Conservation (phyloP, 2,329 filamentous ascomycete species). For the Colletotrichum sp. region DNA sequence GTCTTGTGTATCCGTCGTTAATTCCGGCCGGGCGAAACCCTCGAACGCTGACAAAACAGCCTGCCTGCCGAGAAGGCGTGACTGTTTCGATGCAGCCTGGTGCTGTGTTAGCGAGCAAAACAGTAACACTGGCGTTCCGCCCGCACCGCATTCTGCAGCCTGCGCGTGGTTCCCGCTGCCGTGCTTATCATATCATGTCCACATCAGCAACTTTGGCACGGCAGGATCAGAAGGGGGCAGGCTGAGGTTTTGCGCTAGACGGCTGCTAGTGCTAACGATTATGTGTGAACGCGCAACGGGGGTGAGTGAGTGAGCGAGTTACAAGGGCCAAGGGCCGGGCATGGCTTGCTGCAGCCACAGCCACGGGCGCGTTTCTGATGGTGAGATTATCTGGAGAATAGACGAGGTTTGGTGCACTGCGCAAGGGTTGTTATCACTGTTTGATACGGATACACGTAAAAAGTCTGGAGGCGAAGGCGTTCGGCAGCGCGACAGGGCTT, state of each 20-base stretch:
- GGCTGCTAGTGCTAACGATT: not conserved
- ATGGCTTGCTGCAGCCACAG: conserved; percentile 7
- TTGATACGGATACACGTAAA: not conserved
- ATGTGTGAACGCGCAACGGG: not conserved
- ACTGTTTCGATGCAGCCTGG: not conserved
- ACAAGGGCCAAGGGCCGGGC: not conserved
- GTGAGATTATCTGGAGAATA: not conserved
- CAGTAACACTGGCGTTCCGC: not conserved
- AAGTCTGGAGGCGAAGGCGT: not conserved
- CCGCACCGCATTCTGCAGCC: not conserved
- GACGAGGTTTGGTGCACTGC: not conserved
- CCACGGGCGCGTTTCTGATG: not conserved
- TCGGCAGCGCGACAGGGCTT: not conserved
- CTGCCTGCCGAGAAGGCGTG: not conserved
- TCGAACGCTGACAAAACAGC: not conserved
- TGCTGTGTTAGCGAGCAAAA: not conserved
- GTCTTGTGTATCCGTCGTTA: not conserved
- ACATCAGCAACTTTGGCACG: not conserved
- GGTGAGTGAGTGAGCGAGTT: not conserved
- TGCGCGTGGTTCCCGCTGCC: not conserved
- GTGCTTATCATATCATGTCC: not conserved
- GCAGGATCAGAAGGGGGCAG: not conserved
- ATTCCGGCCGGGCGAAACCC: not conserved
- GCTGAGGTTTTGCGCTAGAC: not conserved
- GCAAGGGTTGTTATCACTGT: not conserved